Percentiles rank a stretch among this genome's conserved stretches.
phyloP scores from a whole-genome alignment of 2,329 filamentous ascomycete species.

The Onygena corvina region DNA sequence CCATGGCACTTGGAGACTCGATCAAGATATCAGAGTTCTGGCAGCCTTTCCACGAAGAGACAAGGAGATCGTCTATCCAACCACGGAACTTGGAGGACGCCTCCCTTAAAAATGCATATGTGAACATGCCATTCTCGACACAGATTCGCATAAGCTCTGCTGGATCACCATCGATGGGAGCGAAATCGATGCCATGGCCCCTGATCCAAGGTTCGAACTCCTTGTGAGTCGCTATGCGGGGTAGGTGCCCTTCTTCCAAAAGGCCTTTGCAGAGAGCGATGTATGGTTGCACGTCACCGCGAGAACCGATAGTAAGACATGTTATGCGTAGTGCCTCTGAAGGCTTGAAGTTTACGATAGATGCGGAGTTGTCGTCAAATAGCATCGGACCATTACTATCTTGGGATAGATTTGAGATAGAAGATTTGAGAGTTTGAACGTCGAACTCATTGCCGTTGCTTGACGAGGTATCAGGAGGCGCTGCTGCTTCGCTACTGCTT shows the following conservation, averaged over 20 bases:
- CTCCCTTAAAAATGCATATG: constrained; percentile 76
- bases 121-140: constrained; percentile 96
- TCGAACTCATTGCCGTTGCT: constrained; percentile 19
- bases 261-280: constrained; percentile 91
- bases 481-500: constrained; percentile 49
- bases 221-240: constrained; percentile 78
- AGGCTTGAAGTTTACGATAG: constrained; percentile 85
- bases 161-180: constrained; percentile 76
- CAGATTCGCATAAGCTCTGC: constrained; percentile 91
- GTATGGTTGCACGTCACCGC: constrained; percentile 94
- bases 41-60: constrained; percentile 70
- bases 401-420: constrained; percentile 19
- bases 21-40: constrained; percentile 81
- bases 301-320: constrained; percentile 88
- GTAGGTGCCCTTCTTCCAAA: constrained; percentile 71
- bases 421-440: constrained; percentile 16
- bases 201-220: constrained; percentile 86
- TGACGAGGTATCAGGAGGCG: constrained; percentile 30
- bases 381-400: constrained; percentile 50
- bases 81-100: constrained; percentile 76
- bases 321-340: constrained; percentile 67
- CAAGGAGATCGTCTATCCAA: constrained; percentile 86
- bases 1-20: constrained; percentile 93
- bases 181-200: constrained; percentile 88
- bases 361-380: constrained; percentile 80